Evolutionary conservation across 2,329 filamentous ascomycete genomes (phyloP).

Genomic region (Sclerotinia subarctica): DNA sequence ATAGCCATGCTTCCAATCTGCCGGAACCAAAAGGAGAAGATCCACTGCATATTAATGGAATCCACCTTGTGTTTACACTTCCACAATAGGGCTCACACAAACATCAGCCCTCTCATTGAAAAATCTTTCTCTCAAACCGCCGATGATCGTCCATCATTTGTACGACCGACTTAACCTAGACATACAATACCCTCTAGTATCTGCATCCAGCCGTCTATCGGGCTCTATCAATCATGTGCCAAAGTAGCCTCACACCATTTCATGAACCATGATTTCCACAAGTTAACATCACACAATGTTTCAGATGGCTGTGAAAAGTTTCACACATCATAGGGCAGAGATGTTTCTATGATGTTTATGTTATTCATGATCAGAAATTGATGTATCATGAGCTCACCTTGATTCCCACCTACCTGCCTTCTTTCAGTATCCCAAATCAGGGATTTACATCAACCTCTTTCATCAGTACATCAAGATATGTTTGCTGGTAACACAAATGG

Average conservation of each 20-base stretch:
- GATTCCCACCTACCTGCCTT: no score
- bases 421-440: not conserved
- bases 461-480: not conserved
- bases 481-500: not conserved
- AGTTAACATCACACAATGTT: not conserved
- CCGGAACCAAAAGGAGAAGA: not conserved
- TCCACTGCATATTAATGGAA: not conserved
- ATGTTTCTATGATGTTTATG: not conserved
- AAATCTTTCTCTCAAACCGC: not conserved
- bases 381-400: not conserved
- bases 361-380: not conserved
- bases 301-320: not conserved
- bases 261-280: not conserved
- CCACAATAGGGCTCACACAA: slow-evolving; percentile 3
- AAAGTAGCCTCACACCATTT: not conserved
- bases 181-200: not conserved
- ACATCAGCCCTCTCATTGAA: not conserved
- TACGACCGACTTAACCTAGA: not conserved
- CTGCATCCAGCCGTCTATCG: slow-evolving; percentile 10
- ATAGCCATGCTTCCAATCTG: not conserved
- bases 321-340: slow-evolving; percentile 8
- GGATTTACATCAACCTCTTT: not conserved
- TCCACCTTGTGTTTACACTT: slow-evolving; percentile 3
- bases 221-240: slow-evolving; percentile 12
- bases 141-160: slow-evolving; percentile 3